Evolutionary conservation across 441 rosid species (phyloP).

Genomic region (Arabidopsis lyrata): DNA sequence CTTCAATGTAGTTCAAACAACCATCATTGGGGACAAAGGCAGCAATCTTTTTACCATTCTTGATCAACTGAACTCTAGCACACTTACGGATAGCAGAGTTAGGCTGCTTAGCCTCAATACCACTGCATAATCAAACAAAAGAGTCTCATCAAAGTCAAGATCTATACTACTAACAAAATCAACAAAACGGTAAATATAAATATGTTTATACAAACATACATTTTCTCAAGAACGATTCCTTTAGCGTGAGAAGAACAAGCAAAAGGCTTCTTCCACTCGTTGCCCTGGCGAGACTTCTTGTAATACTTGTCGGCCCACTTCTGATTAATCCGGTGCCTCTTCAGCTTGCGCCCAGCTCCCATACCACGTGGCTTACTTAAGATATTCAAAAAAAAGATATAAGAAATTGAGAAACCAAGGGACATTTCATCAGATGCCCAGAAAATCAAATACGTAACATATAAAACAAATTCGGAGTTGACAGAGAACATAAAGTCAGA

Average conservation of each 20-base stretch:
- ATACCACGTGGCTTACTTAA: slow-evolving; percentile 65
- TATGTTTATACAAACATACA: slow-evolving; percentile 11
- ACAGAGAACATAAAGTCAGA: neutral
- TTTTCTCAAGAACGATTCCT: slow-evolving; percentile 65
- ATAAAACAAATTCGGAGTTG: neutral
- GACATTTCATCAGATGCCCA: neutral
- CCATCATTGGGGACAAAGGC: slow-evolving; percentile 55
- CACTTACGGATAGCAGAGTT: slow-evolving; percentile 71
- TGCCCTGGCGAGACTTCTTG: slow-evolving; percentile 58
- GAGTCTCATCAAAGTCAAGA: neutral
- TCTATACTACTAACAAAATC: neutral
- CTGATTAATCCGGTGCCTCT: slow-evolving; percentile 51
- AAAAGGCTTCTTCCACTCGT: slow-evolving; percentile 68
- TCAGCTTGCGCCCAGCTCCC: slow-evolving; percentile 69
- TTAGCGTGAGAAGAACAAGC: slow-evolving; percentile 68
- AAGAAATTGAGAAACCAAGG: neutral
- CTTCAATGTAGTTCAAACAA: slow-evolving; percentile 61
- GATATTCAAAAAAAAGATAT: neutral
- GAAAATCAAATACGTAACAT: neutral
- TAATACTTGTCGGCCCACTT: slow-evolving; percentile 60
- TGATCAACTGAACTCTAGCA: slow-evolving; percentile 58
- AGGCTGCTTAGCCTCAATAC: slow-evolving; percentile 68
- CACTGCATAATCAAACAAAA: slow-evolving; percentile 37
- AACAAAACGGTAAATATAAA: neutral
- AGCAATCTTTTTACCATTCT: slow-evolving; percentile 39